Evolutionary conservation across 176 grass and related monocot genomes (phyloP), one percentile per base, ranked within the genome.

Genomic region (Ampelocalamus luodianensis): DNA sequence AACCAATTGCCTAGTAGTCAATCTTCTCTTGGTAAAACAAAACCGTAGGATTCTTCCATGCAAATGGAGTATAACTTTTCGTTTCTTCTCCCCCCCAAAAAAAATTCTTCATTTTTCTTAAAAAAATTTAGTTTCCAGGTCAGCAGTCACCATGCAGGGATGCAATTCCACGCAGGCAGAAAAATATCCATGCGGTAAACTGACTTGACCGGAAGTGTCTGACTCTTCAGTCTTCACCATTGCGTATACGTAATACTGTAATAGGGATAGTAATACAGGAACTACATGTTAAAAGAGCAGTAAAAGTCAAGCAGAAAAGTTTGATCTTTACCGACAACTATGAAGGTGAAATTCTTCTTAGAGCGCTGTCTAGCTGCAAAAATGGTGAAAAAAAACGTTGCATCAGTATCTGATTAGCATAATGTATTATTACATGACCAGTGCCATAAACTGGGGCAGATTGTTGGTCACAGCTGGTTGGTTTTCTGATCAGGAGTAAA

Each of bases 301-400:
- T 48, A 79, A 4, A 65, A 74, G 46, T 66, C 61, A 87, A 60
- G 49, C 5, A 26, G 2, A 20, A 20, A 18, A 48, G 8, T 8
- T 37, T 0, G 16, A 22, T 68, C 44, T 87, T 73, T 90, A 95
- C 95, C 93, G 95, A 79, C 87, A 79, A 73, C 38, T 48, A 95
- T 85, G 51, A 71, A 0, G 15, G 49, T 13, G 18, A 80, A 11
- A 16, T 56, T 48, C 58, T 75, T 87, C 23, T 54, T 83, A 2
- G 61, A 36, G 23, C 0, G n/a, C n/a, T n/a, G n/a, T n/a, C n/a
- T 75, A 24, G 43, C 87, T 87, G 86, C 49, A 81, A 22, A 58
- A 54, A 45, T 44, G 3, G 5, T 4, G 4, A 5, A 6, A 62
- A 0, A n/a, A 23, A 15, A 53, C 1, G 12, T 45, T 15, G 17